Percentiles rank a stretch among this genome's conserved stretches.
Conservation (phyloP, 148 eudicot genomes). For the Euryodendron excelsum region DNA sequence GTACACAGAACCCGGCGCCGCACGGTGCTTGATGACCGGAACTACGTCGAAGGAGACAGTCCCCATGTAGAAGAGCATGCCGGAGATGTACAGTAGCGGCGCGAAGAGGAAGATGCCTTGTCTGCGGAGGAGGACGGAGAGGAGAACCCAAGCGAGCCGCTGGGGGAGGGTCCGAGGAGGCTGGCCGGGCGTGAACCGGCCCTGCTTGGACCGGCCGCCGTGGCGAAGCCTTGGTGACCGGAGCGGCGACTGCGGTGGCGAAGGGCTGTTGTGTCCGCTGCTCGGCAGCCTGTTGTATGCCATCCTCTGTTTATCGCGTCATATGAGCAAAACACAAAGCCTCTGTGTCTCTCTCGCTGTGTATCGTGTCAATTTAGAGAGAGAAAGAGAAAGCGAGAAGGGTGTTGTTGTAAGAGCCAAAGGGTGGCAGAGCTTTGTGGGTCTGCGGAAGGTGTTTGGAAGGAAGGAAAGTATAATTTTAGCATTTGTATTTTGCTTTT, state of each 20-base stretch:
- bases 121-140: constrained; percentile 67
- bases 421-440: not conserved
- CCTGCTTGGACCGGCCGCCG: constrained; percentile 32
- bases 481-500: too few relatives aligned
- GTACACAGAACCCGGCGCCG: constrained; percentile 70
- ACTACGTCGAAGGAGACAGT: constrained; percentile 83
- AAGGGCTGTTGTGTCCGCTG: constrained; percentile 84
- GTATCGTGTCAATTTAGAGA: constrained; percentile 5
- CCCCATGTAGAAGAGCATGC: constrained; percentile 88
- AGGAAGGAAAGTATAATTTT: not conserved
- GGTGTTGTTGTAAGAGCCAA: not conserved
- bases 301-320: constrained; percentile 20
- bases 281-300: constrained; percentile 78
- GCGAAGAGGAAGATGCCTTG: constrained; percentile 89
- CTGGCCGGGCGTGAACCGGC: constrained; percentile 29
- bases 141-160: constrained; percentile 55
- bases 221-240: constrained; percentile 68
- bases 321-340: not conserved
- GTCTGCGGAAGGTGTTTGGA: not conserved
- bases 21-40: constrained; percentile 54
- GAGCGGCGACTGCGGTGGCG: constrained; percentile 81
- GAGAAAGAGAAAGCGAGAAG: not conserved
- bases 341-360: not conserved
- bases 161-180: constrained; percentile 49
- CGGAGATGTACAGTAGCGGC: constrained; percentile 76